phyloP scores from a whole-genome alignment of 169 alveolate species.

The Eimeria sp. region DNA sequence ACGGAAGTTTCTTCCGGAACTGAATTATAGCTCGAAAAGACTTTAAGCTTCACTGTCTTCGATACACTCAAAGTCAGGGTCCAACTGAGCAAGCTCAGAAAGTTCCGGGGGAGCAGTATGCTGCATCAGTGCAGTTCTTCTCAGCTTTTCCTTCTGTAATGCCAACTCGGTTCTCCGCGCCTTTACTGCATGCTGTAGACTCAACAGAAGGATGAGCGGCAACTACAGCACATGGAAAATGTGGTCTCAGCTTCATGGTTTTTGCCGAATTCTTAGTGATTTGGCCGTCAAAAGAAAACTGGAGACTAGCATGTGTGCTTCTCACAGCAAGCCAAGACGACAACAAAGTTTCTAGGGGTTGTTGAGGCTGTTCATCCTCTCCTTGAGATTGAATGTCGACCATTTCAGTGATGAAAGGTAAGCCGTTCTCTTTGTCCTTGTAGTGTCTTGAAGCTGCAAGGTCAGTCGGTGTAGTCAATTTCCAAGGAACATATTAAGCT shows the following conservation, averaged over 20 bases:
- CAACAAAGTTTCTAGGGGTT: background rate
- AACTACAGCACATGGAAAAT: background rate
- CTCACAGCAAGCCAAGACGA: slow-evolving; percentile 30
- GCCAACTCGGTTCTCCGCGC: background rate
- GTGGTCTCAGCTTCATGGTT: background rate
- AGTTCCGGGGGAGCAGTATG: background rate
- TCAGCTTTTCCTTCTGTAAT: slow-evolving; percentile 10
- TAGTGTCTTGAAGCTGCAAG: slow-evolving; percentile 39
- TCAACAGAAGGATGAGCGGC: background rate
- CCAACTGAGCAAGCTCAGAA: background rate
- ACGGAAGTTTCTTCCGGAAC: too few species aligned
- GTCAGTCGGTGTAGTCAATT: background rate
- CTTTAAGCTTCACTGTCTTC: background rate
- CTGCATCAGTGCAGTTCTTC: background rate
- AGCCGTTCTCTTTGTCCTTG: slow-evolving; percentile 23
- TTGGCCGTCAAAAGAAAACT: background rate
- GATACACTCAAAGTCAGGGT: slow-evolving; percentile 23
- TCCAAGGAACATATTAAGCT: too few species aligned
- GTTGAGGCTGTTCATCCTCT: background rate
- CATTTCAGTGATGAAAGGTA: background rate
- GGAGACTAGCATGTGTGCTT: background rate
- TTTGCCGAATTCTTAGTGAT: too few species aligned
- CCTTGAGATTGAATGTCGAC: background rate
- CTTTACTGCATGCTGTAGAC: background rate
- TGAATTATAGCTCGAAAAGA: background rate